phyloP scores from a whole-genome alignment of 1,284 basidiomycete genomes.

The Moniliophthora roreri region DNA sequence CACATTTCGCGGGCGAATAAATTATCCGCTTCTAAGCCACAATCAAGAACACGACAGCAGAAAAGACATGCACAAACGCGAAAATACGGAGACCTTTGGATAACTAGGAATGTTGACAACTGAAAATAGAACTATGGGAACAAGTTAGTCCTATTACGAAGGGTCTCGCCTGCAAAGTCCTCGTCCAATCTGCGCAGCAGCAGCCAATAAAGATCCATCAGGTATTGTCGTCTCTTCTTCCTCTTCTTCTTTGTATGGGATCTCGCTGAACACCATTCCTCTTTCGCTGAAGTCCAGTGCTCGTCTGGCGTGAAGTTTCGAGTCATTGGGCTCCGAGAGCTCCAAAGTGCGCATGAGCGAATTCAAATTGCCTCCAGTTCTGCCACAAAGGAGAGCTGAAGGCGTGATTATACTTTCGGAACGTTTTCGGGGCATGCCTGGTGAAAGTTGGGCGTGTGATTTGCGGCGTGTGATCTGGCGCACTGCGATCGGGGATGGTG shows the following conservation, averaged over 20 bases:
- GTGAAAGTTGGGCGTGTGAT: conserved; percentile 25
- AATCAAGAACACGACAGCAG: no score
- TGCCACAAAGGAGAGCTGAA: conserved; percentile 15
- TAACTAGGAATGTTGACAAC: no score
- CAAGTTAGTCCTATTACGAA: no score
- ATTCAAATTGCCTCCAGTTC: conserved; percentile 13
- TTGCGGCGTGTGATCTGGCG: conserved; percentile 17
- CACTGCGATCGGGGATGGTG: conserved; percentile 17
- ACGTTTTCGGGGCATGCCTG: conserved; percentile 27
- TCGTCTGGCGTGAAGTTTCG: no score
- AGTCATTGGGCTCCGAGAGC: no score
- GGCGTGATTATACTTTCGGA: conserved; percentile 26
- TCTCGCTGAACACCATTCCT: background rate
- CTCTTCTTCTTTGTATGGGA: background rate
- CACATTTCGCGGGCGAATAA: no score
- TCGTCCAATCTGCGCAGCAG: conserved; percentile 31
- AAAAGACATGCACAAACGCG: no score
- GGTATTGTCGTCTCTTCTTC: background rate
- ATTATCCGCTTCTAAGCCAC: no score
- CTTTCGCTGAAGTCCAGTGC: background rate
- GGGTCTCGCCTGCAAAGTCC: no score
- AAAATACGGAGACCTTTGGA: no score
- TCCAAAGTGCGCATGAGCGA: conserved; percentile 12
- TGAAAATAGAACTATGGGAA: no score
- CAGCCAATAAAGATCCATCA: conserved; percentile 25